These are phyloP conservation scores for Tolypocladium pustulatum DNA, from an alignment of 2,329 filamentous ascomycete genomes.

Conservation along the genomic window DNA sequence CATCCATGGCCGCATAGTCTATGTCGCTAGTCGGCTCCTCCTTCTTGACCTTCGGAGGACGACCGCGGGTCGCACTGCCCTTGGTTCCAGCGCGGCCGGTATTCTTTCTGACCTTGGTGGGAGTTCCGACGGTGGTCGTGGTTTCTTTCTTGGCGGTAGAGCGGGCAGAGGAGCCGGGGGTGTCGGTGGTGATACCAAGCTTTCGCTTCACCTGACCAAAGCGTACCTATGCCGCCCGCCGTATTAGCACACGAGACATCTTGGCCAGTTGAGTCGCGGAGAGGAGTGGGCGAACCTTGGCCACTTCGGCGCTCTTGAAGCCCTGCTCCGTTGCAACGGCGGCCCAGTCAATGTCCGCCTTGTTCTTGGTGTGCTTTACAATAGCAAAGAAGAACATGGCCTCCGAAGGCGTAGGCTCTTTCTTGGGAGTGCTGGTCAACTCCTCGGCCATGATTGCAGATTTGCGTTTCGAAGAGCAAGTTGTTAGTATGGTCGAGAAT, in stretches of 20 bases:
- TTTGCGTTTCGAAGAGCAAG: not conserved
- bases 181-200: slow-evolving; percentile 22
- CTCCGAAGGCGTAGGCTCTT: slow-evolving; percentile 28
- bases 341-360: slow-evolving; percentile 37
- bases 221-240: slow-evolving; percentile 22
- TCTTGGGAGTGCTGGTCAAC: slow-evolving; percentile 8
- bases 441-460: slow-evolving; percentile 18
- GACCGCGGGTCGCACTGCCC: slow-evolving; percentile 7
- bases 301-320: slow-evolving; percentile 34
- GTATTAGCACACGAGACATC: not conserved
- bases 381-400: slow-evolving; percentile 34
- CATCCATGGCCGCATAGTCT: slow-evolving; percentile 10
- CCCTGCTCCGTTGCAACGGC: slow-evolving; percentile 28
- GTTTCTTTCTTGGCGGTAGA: slow-evolving; percentile 13
- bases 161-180: slow-evolving; percentile 4
- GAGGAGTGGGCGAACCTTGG: slow-evolving; percentile 23
- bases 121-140: slow-evolving; percentile 5
- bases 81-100: slow-evolving; percentile 12
- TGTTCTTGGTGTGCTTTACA: slow-evolving; percentile 30
- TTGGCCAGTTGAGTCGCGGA: too few species aligned
- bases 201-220: slow-evolving; percentile 41
- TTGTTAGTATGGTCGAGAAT: not conserved
- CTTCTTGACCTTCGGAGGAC: slow-evolving; percentile 8
- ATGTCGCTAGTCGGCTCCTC: slow-evolving; percentile 8
- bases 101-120: slow-evolving; percentile 20